Conservation (phyloP, 805 yeast genomes). For the Wickerhamiella spandovensis region DNA sequence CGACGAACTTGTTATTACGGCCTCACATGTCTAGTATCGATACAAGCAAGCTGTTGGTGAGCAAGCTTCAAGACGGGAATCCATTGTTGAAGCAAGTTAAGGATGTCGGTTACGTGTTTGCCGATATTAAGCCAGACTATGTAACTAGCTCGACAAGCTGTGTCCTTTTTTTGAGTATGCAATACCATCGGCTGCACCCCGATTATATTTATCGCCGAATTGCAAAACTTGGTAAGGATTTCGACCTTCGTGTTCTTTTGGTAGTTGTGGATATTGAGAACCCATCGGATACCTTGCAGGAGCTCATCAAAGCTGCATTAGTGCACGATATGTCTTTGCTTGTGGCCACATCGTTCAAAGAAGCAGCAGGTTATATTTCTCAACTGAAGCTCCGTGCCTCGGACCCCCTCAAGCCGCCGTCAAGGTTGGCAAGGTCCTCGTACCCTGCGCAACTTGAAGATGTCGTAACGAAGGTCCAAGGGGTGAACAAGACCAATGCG, state of each 20-base stretch:
- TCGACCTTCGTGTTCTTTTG: slow-evolving; percentile 23
- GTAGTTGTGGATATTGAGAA: slow-evolving; percentile 29
- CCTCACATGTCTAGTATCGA: not conserved
- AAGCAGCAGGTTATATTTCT: slow-evolving; percentile 27
- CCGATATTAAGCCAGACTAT: slow-evolving; percentile 27
- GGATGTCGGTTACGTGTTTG: slow-evolving; percentile 18
- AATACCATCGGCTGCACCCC: slow-evolving; percentile 28
- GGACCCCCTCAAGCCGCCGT: slow-evolving; percentile 17
- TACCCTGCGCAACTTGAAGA: not conserved
- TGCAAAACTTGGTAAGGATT: slow-evolving; percentile 22
- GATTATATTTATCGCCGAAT: slow-evolving; percentile 30
- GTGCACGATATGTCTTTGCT: slow-evolving; percentile 23
- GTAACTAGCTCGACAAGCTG: slow-evolving; percentile 24
- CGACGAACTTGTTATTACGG: too few species aligned
- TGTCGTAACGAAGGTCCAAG: not conserved
- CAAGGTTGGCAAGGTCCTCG: not conserved
- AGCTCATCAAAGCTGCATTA: slow-evolving; percentile 24
- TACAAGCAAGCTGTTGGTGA: not conserved
- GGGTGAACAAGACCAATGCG: not conserved
- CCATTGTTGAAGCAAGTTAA: slow-evolving; percentile 19
- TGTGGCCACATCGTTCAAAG: slow-evolving; percentile 26
- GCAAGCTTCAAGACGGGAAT: slow-evolving; percentile 20
- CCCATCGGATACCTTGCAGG: slow-evolving; percentile 23
- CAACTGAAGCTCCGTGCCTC: slow-evolving; percentile 22
- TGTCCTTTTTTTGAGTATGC: slow-evolving; percentile 25